Conservation (phyloP, 345 rosid species). For the Anastatica hierochuntica region DNA sequence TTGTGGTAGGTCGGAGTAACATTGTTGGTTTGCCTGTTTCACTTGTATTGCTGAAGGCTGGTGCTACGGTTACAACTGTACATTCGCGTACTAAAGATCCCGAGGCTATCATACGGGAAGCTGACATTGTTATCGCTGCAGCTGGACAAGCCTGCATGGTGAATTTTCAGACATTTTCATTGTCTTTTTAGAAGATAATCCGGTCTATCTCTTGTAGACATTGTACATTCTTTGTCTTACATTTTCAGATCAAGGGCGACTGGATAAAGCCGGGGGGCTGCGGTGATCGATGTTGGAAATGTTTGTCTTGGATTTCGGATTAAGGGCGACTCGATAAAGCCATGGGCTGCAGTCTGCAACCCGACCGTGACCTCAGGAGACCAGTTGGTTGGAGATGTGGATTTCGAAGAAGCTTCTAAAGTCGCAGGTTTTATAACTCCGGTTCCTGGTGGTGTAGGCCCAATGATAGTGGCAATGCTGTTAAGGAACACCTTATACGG, state of each 20-base stretch:
- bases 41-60: constrained; percentile 75
- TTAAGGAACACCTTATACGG: constrained; percentile 75
- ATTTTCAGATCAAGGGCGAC: constrained; percentile 66
- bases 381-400: constrained; percentile 55
- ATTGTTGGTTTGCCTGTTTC: constrained; percentile 92
- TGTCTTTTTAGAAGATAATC: not conserved
- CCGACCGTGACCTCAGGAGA: constrained; percentile 63
- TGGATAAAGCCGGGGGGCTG: constrained; percentile 98
- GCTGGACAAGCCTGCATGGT: constrained; percentile 94
- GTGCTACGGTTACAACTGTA: constrained; percentile 76
- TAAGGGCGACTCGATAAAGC: constrained; percentile 84
- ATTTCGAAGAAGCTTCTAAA: constrained; percentile 62
- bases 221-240: too few species aligned
- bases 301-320: constrained; percentile 41
- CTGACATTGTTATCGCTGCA: constrained; percentile 88
- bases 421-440: constrained; percentile 84
- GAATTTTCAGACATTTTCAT: not conserved
- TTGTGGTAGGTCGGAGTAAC: constrained; percentile 88
- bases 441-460: constrained; percentile 96
- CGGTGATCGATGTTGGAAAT: constrained; percentile 89
- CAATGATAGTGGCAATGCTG: constrained; percentile 95
- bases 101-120: constrained; percentile 57
- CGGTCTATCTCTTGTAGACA: not conserved
- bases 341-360: constrained; percentile 90
- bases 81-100: constrained; percentile 69